phyloP scores from a whole-genome alignment of 345 rosid genomes.

The Boechera retrofracta region DNA sequence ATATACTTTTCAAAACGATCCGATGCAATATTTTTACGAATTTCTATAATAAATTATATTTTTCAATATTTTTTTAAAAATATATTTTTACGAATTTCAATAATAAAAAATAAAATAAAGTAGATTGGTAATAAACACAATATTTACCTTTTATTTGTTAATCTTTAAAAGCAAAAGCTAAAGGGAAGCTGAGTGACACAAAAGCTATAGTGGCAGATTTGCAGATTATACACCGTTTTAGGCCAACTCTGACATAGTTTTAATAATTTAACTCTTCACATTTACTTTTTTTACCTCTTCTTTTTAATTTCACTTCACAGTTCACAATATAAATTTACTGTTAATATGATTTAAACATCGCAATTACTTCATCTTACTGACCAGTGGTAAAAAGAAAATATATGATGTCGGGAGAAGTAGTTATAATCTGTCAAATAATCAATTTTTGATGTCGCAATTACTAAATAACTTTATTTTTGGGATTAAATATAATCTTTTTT shows the following conservation, averaged over 20 bases:
- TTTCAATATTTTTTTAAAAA: too few species aligned
- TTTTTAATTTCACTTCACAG: background rate
- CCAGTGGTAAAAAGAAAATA: background rate
- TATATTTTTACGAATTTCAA: too few species aligned
- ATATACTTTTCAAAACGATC: background rate
- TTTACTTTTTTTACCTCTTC: constrained; percentile 34
- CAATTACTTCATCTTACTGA: constrained; percentile 31
- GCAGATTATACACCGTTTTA: constrained; percentile 46
- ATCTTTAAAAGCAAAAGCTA: constrained; percentile 42
- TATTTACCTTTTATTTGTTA: constrained; percentile 46
- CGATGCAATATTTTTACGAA: too few species aligned
- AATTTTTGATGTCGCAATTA: background rate
- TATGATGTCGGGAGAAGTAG: constrained; percentile 1
- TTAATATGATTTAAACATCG: constrained; percentile 34
- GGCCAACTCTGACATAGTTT: constrained; percentile 48
- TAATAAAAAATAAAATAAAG: background rate
- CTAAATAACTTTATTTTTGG: background rate
- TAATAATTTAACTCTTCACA: constrained; percentile 24
- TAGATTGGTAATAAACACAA: constrained; percentile 45
- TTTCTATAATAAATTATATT: too few species aligned
- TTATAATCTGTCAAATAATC: background rate
- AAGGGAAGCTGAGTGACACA: constrained; percentile 40
- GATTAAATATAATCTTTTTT: background rate
- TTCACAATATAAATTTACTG: constrained; percentile 11
- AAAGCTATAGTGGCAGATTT: constrained; percentile 46